Evolutionary conservation across 208 protist species (phyloP).

Genomic region (Leishmania tarentolae): DNA sequence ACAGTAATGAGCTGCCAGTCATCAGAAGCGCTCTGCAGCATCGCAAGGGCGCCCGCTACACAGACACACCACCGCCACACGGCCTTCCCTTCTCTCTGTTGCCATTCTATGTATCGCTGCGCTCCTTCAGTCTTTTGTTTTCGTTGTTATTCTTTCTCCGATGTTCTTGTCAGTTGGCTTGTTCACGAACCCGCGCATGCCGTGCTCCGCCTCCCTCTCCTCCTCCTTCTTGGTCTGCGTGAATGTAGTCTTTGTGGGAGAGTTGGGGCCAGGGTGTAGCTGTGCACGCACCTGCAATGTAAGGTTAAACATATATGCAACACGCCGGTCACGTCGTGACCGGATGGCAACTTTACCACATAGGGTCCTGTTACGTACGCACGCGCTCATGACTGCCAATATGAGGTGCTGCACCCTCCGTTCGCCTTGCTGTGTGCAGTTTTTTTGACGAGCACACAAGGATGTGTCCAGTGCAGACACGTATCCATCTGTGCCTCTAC

Average conservation of each 20-base stretch:
- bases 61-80: background rate
- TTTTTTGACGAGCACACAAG: background rate
- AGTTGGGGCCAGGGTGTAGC: no score
- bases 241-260: background rate
- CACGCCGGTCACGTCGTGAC: background rate
- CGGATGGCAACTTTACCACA: background rate
- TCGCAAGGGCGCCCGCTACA: no score
- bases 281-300: no score
- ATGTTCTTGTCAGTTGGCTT: slow-evolving; percentile 3
- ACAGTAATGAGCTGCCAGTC: no score
- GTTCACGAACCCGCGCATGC: background rate
- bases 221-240: slow-evolving; percentile 1
- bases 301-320: background rate
- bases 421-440: background rate
- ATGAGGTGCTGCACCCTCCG: background rate
- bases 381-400: background rate
- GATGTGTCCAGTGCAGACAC: background rate
- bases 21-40: no score
- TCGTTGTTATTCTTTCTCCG: background rate
- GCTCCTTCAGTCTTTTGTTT: background rate
- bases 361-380: background rate
- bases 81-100: background rate
- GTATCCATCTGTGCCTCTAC: background rate
- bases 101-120: slow-evolving; percentile 14
- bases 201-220: background rate